Evolutionary conservation across 805 yeast species (phyloP), one percentile per base, ranked within the genome.

Genomic region (Metschnikowia gelsemii): DNA sequence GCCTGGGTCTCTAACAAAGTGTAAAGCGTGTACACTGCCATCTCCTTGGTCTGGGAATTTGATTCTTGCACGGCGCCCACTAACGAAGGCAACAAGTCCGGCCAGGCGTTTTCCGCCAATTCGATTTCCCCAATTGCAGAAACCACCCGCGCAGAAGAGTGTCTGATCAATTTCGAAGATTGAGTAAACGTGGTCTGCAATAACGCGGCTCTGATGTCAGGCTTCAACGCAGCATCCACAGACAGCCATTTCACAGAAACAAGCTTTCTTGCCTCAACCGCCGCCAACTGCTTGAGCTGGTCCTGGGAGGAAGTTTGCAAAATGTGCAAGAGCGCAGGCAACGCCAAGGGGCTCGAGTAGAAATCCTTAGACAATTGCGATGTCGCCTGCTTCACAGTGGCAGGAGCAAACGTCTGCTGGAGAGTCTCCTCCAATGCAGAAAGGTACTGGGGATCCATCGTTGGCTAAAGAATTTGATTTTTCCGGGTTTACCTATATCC

Each of bases 241-340:
- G 55, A 50, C 28, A 65, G 72, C 98, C 98, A 93, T 58, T 80
- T 81, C 50, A 75, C 71, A 39, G 73, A 59, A 28, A 90, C 79
- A 58, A 85, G 77, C 64, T 93, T 93, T 68, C 96, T 81, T 29
- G 90, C 88, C 70, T 93, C 99, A 49, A 93, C 96, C 47, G 96
- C 95, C n/a, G 97, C 95, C 47, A 93, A 74, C 65, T 89, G 96
- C 57, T 87, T 84, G 54, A 90, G 62, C 56, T 85, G 86, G 50
- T 78, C 83, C 55, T 82, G 82, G 29, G 74, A 66, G 52, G 82
- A 80, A 51, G 72, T 75, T 64, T 86, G 89, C 58, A 88, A 73
- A 46, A 93, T 78, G 57, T 87, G 93, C 54, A 91, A 71, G 61
- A 91, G 72, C 8, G 96, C 82, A 14, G 96, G 93, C 46, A 91